Base-by-base conservation (phyloP, 2,329 filamentous ascomycete species). In the Claviceps quebecensis region DNA sequence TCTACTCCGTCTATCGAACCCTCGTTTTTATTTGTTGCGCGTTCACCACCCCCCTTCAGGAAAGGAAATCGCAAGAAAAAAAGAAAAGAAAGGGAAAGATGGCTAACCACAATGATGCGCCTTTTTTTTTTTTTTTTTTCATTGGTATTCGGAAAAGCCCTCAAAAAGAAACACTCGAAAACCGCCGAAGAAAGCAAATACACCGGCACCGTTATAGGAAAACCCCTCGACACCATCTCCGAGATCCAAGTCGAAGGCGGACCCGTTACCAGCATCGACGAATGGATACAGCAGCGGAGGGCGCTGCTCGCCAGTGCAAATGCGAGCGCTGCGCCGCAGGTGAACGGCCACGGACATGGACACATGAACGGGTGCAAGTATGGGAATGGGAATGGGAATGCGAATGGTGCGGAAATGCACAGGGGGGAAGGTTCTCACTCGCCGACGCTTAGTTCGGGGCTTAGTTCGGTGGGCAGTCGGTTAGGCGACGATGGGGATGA, bases 101-200 rank as follows among this genome's bases (percentile, higher is more conserved):
- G 19, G 36, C 53, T 53, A 37, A 52, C 26, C 6, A 11, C 16
- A 2, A 34, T 11, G 29, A 4, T 34, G n/a, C 1, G 3, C 29
- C 11, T 11, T 11, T 34, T 34, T 34, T 26, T 26, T 26, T 11
- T 11, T 34, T 34, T 34, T 26, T 26, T 26, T 29, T 29, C 29
- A 13, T 4, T 6, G 29, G 4, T 16, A 4, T 16, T 9, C 9
- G 4, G 5, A 22, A 22, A 22, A 86, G 85, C 82, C 4, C 71
- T 97, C 43, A 96, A 95, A 68, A 93, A 90, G 69, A 95, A 94
- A 63, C 87, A 95, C 66, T 89, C 84, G 69, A 94, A 93, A 60
- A 86, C 85, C 1, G 87, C 86, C 55, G 88, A 94, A 61, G 89
- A 95, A 61, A 83, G 84, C 9, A 84, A 91, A 60, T 95, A 88